phyloP scores from a whole-genome alignment of 2,329 filamentous ascomycete genomes.

The Phaeosphaeria sp. region DNA sequence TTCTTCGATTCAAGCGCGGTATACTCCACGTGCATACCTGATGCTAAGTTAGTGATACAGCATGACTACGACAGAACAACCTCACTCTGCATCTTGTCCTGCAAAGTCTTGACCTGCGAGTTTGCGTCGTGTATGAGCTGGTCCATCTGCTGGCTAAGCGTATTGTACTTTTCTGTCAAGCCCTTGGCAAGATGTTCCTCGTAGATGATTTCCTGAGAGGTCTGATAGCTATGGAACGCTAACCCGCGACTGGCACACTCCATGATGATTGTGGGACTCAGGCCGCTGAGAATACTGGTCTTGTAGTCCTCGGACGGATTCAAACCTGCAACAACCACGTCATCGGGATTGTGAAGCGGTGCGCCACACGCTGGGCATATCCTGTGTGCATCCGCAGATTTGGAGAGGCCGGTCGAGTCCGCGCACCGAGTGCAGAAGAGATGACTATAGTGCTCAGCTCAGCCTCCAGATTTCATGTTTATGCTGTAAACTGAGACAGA shows the following conservation, averaged over 20 bases:
- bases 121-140: conserved; percentile 78
- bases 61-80: not conserved
- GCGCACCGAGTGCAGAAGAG: conserved; percentile 84
- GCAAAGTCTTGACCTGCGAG: conserved; percentile 70
- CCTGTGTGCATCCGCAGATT: conserved; percentile 59
- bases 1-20: conserved; percentile 72
- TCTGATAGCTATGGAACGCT: conserved; percentile 87
- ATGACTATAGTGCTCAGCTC: conserved; percentile 64
- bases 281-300: conserved; percentile 80
- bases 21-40: conserved; percentile 67
- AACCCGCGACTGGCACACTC: conserved; percentile 83
- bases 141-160: conserved; percentile 71
- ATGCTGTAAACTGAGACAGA: conserved; percentile 44
- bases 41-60: not conserved
- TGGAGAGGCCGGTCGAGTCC: conserved; percentile 66
- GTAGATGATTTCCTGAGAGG: conserved; percentile 81
- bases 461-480: not conserved
- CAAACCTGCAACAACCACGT: conserved; percentile 74
- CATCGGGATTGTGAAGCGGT: conserved; percentile 72
- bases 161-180: conserved; percentile 73
- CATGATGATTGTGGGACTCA: conserved; percentile 82
- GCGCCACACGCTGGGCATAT: conserved; percentile 79
- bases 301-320: conserved; percentile 90
- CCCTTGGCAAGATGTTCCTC: conserved; percentile 77
- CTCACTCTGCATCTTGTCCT: conserved; percentile 69